Base-by-base conservation (phyloP, 768 basidiomycete species). In the Amanita muscaria region DNA sequence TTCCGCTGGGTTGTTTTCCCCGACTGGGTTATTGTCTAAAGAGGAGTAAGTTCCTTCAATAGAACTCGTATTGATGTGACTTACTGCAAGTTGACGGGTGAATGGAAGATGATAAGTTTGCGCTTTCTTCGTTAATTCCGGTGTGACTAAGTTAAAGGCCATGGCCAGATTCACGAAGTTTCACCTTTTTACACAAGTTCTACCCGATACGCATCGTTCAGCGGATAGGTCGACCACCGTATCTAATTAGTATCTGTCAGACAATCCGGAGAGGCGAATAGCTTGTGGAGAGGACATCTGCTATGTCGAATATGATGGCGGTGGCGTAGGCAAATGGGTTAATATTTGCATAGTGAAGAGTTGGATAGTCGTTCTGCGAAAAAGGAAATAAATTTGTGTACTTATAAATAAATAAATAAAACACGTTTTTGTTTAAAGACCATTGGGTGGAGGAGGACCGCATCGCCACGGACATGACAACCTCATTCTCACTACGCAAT, bases 41-140 rank as follows among this genome's bases (percentile, higher is more conserved):
- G 77, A 76, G 51, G 74, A 83, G 85, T 85, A 55, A 49, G 66
- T 19, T 10, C 19, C 16, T 48, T 3, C 14, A 21, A 11, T 18
- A 31, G 21, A 19, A n/a, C n/a, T n/a, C 8, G 33, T 18, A 42
- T 25, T 44, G 18, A 27, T 48, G 51, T 30, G 22, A 8, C 14
- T 30, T 48, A 83, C 53, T 83, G 88, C 53, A 72, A 72, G 49
- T 54, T 88, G 18, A 82, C 73, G 49, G 85, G 87, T 36, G 76
- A 84, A 65, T 89, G 87, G 88, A 46, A 53, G 5, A 79, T 73
- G 59, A 86, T 79, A 41, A 15, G 3, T 22, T 6, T n/a, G 36
- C 25, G n/a, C n/a, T n/a, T n/a, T n/a, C n/a, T n/a, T n/a, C n/a
- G n/a, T n/a, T 31, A 44, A 19, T 11, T n/a, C n/a, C n/a, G n/a